Base-by-base conservation (phyloP, 306 rosid species). In the Ceratonia siliqua region DNA sequence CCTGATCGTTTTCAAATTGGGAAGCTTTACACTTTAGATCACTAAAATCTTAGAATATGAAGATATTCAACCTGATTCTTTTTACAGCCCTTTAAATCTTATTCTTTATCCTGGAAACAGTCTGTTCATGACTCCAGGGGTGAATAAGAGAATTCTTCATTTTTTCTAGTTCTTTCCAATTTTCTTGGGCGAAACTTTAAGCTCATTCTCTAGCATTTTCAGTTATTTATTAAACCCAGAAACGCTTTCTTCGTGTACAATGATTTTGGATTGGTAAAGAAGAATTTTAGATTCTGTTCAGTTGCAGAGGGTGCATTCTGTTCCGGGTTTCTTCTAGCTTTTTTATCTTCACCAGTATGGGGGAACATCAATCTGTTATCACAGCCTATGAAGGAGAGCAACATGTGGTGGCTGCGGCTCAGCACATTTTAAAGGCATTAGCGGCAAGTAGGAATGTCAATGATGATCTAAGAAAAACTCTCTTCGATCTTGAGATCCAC, bases 391-490 rank as follows among this genome's bases (percentile, higher is more conserved):
- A 87, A 79, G 82, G 75, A 59, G 88, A 87, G 11, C 82, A 78
- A 48, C 87, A 89, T 58, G 54, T 89, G 68, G 65, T 87, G 42
- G 86, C 90, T 38, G 91, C 96, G 13, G 84, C 87, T 68, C 84
- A 83, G 76, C 90, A 89, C 75, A 62, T 91, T 42, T 67, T 84
- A 13, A 87, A 74, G 83, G 91, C 88, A 15, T 64, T 90, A 27
- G 84, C 85, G 35, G 64, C 82, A 27, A 84, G 85, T 18, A 82
- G 81, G 62, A 76, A 18, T 21, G 57, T 85, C 5, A 75, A 77
- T 8, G 80, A 80, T 64, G 88, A 85, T 50, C 32, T 89, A 82
- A 91, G 82, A 58, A 89, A 79, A 65, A 75, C 84, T 75, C 84
- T 89, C 10, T 50, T 58, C 49, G 89, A 89, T 81, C 63, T 87